Percentiles rank a stretch among this genome's conserved stretches.
Conservation (phyloP, 1,284 basidiomycete genomes). For the Fereydounia khargensis region DNA sequence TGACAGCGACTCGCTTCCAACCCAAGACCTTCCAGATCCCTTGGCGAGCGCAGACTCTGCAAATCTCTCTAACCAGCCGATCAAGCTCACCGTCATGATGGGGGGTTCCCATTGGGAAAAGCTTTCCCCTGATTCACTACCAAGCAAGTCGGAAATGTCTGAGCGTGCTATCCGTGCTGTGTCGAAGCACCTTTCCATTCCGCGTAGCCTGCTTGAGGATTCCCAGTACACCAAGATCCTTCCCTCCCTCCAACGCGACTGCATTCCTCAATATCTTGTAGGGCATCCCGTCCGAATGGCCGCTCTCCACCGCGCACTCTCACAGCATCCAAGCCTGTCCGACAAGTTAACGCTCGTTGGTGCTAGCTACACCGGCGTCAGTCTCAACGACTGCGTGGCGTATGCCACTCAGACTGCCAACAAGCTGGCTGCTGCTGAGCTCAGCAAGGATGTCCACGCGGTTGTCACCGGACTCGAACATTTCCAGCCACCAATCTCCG, state of each 20-base stretch:
- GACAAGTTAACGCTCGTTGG: conserved; percentile 74
- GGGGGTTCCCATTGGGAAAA: conserved; percentile 66
- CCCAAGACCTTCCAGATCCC: conserved; percentile 22
- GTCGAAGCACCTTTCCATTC: conserved; percentile 35
- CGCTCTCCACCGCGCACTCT: conserved; percentile 64
- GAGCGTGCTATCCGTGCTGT: conserved; percentile 34
- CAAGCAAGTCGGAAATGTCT: conserved; percentile 38
- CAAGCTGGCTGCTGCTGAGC: conserved; percentile 20
- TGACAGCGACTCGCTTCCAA: conserved; percentile 62
- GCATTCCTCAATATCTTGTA: conserved; percentile 78
- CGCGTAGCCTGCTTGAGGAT: conserved; percentile 12
- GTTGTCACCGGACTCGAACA: conserved; percentile 16
- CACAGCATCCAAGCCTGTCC: conserved; percentile 58
- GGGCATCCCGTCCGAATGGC: conserved; percentile 73
- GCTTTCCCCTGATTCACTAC: conserved; percentile 62
- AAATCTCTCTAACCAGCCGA: conserved; percentile 24
- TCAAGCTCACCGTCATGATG: conserved; percentile 85
- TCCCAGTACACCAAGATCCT: conserved; percentile 26
- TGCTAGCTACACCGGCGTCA: conserved; percentile 82
- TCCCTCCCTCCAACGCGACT: conserved; percentile 66
- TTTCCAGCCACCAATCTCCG: background rate
- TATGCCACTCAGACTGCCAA: conserved; percentile 29
- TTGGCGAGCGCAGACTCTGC: conserved; percentile 20
- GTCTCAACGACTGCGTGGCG: conserved; percentile 79
- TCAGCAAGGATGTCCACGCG: background rate